phyloP scores from a whole-genome alignment of 108 stramenopile species.

The Nitzschia sp. region DNA sequence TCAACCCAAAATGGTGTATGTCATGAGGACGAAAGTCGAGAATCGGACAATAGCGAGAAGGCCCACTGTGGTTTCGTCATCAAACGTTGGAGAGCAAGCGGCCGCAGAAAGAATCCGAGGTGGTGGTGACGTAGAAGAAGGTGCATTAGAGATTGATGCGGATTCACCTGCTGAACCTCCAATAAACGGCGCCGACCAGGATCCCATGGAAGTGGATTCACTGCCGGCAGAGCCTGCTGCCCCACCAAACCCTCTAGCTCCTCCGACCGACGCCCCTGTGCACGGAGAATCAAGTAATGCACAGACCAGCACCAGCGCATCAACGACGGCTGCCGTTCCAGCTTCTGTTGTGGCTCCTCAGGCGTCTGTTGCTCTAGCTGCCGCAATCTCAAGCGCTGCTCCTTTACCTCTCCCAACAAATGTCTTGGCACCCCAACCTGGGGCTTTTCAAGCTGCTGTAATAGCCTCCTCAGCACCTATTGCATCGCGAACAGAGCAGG shows the following conservation, averaged over 20 bases:
- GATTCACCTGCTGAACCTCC: conserved; percentile 12
- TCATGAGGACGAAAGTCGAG: conserved; percentile 18
- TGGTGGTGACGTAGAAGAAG: conserved; percentile 35
- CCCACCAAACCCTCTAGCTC: neutral
- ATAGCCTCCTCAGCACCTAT: neutral
- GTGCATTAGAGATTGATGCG: conserved; percentile 8
- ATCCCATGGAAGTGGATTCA: neutral
- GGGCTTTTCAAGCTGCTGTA: neutral
- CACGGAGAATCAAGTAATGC: too few species aligned
- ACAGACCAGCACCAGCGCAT: too few species aligned
- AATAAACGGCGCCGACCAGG: neutral
- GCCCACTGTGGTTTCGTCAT: neutral
- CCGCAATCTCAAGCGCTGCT: too few species aligned
- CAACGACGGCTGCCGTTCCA: too few species aligned
- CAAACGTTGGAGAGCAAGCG: neutral
- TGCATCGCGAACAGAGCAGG: neutral
- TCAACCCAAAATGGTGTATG: conserved; percentile 1
- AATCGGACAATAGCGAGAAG: conserved; percentile 16
- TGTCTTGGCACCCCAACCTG: too few species aligned
- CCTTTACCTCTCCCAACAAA: too few species aligned
- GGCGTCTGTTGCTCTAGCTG: too few species aligned
- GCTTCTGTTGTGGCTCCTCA: too few species aligned
- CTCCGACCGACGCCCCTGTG: too few species aligned
- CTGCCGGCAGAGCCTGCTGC: too few species aligned
- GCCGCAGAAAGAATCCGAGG: conserved; percentile 47